Conservation (phyloP, 495 filamentous ascomycete genomes). For the Xylaria acuta region DNA sequence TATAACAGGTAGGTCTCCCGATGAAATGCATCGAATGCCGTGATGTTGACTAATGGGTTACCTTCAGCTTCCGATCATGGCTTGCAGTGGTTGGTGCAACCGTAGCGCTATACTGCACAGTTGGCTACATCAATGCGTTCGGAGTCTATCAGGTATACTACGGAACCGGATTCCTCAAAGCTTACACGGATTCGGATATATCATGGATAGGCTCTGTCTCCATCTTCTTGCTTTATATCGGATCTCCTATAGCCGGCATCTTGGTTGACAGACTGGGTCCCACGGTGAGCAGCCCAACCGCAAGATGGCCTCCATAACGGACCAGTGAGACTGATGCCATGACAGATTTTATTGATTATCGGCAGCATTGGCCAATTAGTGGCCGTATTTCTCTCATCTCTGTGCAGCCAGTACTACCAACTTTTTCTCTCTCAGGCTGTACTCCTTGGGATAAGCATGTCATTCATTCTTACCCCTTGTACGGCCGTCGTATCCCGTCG, state of each 20-base stretch:
- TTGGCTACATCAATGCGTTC: constrained; percentile 60
- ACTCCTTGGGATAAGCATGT: constrained; percentile 55
- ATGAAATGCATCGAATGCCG: neutral
- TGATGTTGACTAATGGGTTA: neutral
- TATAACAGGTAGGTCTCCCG: constrained; percentile 12
- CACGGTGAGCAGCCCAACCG: constrained; percentile 34
- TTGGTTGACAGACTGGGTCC: constrained; percentile 55
- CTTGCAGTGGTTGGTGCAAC: constrained; percentile 37
- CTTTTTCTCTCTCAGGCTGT: constrained; percentile 64
- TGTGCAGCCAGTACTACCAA: constrained; percentile 62
- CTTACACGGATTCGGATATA: constrained; percentile 50
- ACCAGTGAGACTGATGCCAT: constrained; percentile 2
- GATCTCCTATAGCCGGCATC: constrained; percentile 46
- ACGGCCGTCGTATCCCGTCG: constrained; percentile 53
- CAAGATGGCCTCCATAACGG: neutral
- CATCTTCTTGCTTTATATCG: constrained; percentile 51
- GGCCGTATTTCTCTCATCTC: constrained; percentile 57
- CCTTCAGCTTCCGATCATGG: constrained; percentile 32
- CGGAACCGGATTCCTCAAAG: constrained; percentile 44
- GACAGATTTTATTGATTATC: constrained; percentile 23
- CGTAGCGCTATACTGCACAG: constrained; percentile 48
- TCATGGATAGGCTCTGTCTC: constrained; percentile 58
- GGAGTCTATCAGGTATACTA: constrained; percentile 69
- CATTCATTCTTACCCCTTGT: constrained; percentile 53
- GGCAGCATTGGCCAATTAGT: constrained; percentile 31